These are phyloP conservation scores for Tanacetum coccineum DNA, from an alignment of 129 eudicot genomes.

Conservation along the genomic window DNA sequence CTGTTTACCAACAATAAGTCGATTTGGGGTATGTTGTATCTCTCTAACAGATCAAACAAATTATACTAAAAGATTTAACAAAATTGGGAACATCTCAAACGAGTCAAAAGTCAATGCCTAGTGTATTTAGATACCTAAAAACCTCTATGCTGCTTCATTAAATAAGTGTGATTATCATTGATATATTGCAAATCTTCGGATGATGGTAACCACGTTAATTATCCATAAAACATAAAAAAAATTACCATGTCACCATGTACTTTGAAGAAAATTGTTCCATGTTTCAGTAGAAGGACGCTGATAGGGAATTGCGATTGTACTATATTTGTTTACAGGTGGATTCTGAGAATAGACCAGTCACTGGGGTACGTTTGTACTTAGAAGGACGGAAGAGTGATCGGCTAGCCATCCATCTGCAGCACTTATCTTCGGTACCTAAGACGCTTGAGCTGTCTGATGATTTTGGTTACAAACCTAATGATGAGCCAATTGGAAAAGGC, in stretches of 20 bases:
- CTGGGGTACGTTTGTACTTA: slow-evolving; percentile 84
- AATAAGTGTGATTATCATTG: not conserved
- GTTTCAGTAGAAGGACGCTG: not conserved
- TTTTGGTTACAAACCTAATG: slow-evolving; percentile 44
- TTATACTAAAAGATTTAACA: not conserved
- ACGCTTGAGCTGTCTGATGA: slow-evolving; percentile 61
- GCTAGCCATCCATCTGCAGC: slow-evolving; percentile 91
- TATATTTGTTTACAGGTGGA: slow-evolving; percentile 53
- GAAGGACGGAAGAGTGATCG: slow-evolving; percentile 90
- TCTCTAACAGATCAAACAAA: not conserved
- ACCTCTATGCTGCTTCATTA: not conserved
- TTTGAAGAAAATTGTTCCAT: not conserved
- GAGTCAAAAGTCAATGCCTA: not conserved
- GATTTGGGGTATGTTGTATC: slow-evolving; percentile 1
- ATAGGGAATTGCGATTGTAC: not conserved
- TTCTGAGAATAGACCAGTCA: slow-evolving; percentile 79
- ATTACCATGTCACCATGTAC: not conserved
- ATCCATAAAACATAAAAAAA: not conserved
- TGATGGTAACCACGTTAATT: not conserved
- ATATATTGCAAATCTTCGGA: not conserved
- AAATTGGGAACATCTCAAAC: not conserved
- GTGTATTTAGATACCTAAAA: not conserved
- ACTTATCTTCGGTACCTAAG: slow-evolving; percentile 72
- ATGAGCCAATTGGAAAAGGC: slow-evolving; percentile 53
- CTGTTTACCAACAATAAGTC: not conserved